Evolutionary conservation across 208 protist genomes (phyloP).

Genomic region (Wallacemonas sp.): DNA sequence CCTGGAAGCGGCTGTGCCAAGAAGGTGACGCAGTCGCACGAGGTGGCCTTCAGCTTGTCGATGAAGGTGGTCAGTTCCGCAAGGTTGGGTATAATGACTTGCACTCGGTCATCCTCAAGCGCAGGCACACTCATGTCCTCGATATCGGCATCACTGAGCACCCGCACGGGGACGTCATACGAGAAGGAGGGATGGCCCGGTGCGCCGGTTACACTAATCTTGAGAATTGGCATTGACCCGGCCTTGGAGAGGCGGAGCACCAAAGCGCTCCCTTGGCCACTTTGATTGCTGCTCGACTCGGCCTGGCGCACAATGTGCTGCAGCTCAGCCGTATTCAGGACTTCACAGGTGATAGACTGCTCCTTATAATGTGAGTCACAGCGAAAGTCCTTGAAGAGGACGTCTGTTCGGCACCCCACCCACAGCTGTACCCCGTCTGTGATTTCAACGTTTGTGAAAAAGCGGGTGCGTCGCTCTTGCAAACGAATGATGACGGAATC

Average conservation of each 20-base stretch:
- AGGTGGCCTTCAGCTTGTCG: slow-evolving; percentile 62
- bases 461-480: slow-evolving; percentile 52
- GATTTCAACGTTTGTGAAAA: slow-evolving; percentile 65
- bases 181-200: slow-evolving; percentile 50
- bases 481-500: slow-evolving; percentile 65
- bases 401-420: slow-evolving; percentile 57
- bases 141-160: slow-evolving; percentile 63
- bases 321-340: slow-evolving; percentile 63
- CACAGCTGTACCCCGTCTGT: slow-evolving; percentile 74
- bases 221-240: slow-evolving; percentile 27
- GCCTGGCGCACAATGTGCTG: slow-evolving; percentile 68
- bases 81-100: slow-evolving; percentile 60
- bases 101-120: slow-evolving; percentile 46
- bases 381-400: slow-evolving; percentile 70
- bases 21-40: slow-evolving; percentile 68
- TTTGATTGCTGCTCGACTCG: slow-evolving; percentile 32
- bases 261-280: slow-evolving; percentile 25
- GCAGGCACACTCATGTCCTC: slow-evolving; percentile 45
- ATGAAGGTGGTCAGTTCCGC: slow-evolving; percentile 74
- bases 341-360: slow-evolving; percentile 77
- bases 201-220: slow-evolving; percentile 42
- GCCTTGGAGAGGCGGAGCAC: slow-evolving; percentile 58
- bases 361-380: slow-evolving; percentile 64
- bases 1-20: slow-evolving; percentile 13
- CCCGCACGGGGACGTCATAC: slow-evolving; percentile 77